Base-by-base conservation (phyloP, 352 stramenopile genomes). In the Peronospora belbahrii region DNA sequence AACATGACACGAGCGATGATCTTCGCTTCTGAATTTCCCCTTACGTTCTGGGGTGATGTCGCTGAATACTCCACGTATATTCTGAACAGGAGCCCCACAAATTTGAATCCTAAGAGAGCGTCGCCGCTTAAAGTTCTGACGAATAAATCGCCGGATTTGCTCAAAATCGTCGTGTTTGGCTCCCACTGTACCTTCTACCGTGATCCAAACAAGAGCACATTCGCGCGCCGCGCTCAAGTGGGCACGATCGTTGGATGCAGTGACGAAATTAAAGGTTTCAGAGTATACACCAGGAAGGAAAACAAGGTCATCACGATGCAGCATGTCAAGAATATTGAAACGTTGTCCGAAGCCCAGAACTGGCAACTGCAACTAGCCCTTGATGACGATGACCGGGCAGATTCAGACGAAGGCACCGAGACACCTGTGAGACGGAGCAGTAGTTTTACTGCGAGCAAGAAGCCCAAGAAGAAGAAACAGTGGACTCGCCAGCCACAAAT, bases 21-120 rank as follows among this genome's bases (percentile, higher is more conserved):
- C 8, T 67, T 70, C 15, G 44, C 30, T 0, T 58, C 43, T 17
- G 45, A 45, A 1, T 20, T 70, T 0, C 34, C 48, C 5, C 39
- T 74, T 0, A 30, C 13, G 5, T 62, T 64, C 36, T 70, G 59
- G 54, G 49, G 58, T 0, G 41, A 68, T 20, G 57, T 58, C 0
- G 50, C 31, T 0, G 31, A 63, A 22, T 62, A 66, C 17, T 56
- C 48, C 0, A 38, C 41, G 1, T 66, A 64, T 24, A 42, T 69
- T 0, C 34, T 68, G 6, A 73, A 63, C 19, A 9, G 53, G 1
- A 59, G 43, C 20, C 41, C 49, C 2, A 67, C 38, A 5, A 45
- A 38, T 0, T 24, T 41, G 0, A 72, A 72, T 5, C 34, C 22
- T 17, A 10, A 28, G 33, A 2, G 5, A 1, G 19, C 24, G 25